Evolutionary conservation across 1,284 basidiomycete genomes (phyloP).

Genomic region (Austroboletus novae-zelandiae): DNA sequence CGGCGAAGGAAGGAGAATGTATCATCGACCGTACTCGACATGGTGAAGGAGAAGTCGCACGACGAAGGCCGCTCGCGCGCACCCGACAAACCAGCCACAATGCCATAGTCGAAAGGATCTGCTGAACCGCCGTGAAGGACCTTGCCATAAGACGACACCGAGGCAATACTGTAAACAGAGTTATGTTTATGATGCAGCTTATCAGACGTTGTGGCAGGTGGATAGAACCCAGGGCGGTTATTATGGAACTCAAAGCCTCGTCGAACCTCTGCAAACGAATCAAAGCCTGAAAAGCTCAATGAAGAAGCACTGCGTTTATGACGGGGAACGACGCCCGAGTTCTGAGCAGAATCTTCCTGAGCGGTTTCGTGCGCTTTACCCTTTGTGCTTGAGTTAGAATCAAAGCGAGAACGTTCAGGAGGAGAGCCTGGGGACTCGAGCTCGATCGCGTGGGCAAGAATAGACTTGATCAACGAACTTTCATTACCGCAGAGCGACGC

Average conservation of each 20-base stretch:
- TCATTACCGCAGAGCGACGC: constrained; percentile 47
- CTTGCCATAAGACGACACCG: constrained; percentile 76
- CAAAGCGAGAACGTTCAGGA: constrained; percentile 36
- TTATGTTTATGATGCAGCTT: constrained; percentile 49
- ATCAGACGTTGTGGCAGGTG: constrained; percentile 39
- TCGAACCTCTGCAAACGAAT: constrained; percentile 71
- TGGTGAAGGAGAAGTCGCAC: constrained; percentile 52
- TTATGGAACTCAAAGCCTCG: constrained; percentile 69
- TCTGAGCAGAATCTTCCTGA: constrained; percentile 9
- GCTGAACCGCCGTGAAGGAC: constrained; percentile 59
- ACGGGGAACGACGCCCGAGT: background rate
- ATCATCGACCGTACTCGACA: constrained; percentile 64
- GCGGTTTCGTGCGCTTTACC: constrained; percentile 24
- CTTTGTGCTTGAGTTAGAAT: constrained; percentile 47
- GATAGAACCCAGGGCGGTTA: constrained; percentile 64
- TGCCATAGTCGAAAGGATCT: constrained; percentile 76
- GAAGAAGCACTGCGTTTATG: constrained; percentile 53
- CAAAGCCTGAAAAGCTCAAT: constrained; percentile 65
- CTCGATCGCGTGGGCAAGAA: constrained; percentile 48
- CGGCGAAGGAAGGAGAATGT: constrained; percentile 65
- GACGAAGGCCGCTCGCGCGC: constrained; percentile 52
- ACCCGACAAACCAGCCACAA: constrained; percentile 35
- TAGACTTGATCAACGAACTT: constrained; percentile 57
- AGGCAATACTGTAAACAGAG: constrained; percentile 75
- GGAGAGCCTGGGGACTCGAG: constrained; percentile 23